A percentile compares a stretch with the other conserved stretches of the same genome.
phyloP scores from a whole-genome alignment of 257 asterid genomes.

The Thymus quinquecostatus region DNA sequence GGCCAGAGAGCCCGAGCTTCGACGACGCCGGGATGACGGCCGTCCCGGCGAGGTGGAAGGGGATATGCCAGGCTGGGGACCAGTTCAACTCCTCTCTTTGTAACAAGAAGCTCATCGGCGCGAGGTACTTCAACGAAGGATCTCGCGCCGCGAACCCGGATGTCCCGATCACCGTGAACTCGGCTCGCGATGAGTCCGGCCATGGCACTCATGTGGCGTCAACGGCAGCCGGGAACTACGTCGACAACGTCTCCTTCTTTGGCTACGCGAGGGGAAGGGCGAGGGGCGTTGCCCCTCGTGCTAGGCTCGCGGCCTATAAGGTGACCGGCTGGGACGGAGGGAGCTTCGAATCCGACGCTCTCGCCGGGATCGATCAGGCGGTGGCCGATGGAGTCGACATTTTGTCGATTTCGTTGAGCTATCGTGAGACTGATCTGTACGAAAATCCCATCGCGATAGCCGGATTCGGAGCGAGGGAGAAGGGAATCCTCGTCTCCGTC shows the following conservation, averaged over 20 bases:
- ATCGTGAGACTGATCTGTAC: conserved; percentile 12
- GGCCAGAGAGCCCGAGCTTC: conserved; percentile 58
- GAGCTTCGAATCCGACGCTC: conserved; percentile 36
- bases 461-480: conserved; percentile 45
- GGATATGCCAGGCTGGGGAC: conserved; percentile 47
- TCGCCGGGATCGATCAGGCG: conserved; percentile 63
- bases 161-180: conserved; percentile 30
- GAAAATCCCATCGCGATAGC: conserved; percentile 50
- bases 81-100: conserved; percentile 47
- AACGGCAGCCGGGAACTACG: conserved; percentile 50
- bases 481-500: conserved; percentile 44
- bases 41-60: conserved; percentile 55
- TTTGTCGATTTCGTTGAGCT: conserved; percentile 41
- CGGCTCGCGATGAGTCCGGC: conserved; percentile 42
- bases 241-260: conserved; percentile 36
- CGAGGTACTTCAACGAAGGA: conserved; percentile 46
- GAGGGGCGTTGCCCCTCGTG: conserved; percentile 51
- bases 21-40: conserved; percentile 44
- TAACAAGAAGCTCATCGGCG: conserved; percentile 51
- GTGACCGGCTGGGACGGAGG: conserved; percentile 38
- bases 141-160: conserved; percentile 35
- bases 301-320: conserved; percentile 45
- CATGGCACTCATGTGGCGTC: conserved; percentile 56
- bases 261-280: conserved; percentile 53
- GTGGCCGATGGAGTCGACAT: conserved; percentile 54